These are phyloP conservation scores for Botrytis porri DNA, from an alignment of 2,329 filamentous ascomycete species.

Conservation along the genomic window DNA sequence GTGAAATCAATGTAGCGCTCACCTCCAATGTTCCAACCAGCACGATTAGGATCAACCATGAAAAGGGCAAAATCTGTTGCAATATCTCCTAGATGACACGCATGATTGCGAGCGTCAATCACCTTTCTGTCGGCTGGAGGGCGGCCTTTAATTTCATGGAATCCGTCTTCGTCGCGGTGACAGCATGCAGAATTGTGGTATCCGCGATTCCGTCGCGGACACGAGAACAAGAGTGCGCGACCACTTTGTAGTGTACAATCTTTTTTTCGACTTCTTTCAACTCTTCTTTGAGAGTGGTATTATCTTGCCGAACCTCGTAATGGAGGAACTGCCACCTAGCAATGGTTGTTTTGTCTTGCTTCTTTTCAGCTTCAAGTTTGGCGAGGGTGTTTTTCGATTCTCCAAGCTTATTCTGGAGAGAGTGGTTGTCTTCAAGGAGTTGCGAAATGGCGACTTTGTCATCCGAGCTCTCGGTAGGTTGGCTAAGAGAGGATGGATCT, in stretches of 20 bases:
- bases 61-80: background rate
- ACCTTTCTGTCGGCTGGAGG: background rate
- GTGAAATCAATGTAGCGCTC: background rate
- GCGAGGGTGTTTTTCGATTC: accelerated
- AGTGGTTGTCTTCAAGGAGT: background rate
- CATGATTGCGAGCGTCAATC: background rate
- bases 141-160: background rate
- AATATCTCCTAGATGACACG: background rate
- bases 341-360: background rate
- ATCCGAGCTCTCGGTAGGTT: background rate
- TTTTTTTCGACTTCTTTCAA: background rate
- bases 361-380: background rate
- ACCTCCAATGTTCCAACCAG: background rate
- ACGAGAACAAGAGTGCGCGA: background rate
- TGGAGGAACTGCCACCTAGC: accelerated
- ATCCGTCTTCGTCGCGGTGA: accelerated
- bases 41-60: background rate
- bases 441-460: no score
- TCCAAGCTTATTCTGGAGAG: background rate
- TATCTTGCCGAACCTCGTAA: background rate
- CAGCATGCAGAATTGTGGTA: no score
- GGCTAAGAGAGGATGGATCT: no score
- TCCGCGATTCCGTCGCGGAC: background rate
- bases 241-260: background rate
- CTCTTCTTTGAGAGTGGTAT: background rate